Evolutionary conservation across 1,139 yeast species (phyloP).

Genomic region (Yamadazyma sp.): DNA sequence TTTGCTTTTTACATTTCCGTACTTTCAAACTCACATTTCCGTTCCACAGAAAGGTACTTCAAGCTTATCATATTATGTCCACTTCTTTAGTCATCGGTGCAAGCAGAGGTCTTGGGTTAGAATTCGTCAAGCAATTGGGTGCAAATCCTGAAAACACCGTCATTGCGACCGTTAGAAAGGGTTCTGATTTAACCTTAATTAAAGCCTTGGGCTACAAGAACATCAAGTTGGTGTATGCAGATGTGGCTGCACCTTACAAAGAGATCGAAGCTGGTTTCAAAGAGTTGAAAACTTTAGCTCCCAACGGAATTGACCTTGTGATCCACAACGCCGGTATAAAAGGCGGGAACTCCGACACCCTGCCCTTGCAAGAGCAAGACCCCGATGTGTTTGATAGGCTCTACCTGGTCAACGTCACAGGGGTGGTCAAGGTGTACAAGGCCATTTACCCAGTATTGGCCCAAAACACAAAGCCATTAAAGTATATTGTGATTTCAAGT

Average conservation of each 20-base stretch:
- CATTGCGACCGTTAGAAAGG: conserved; percentile 8
- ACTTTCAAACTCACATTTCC: too few relatives aligned
- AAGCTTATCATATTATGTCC: too few relatives aligned
- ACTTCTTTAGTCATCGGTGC: conserved; percentile 9
- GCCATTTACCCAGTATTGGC: conserved; percentile 21
- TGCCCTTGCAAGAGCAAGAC: not conserved
- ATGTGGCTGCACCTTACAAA: not conserved
- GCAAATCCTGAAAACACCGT: conserved; percentile 4
- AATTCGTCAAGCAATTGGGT: conserved; percentile 6
- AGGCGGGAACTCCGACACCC: not conserved
- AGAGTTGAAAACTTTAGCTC: conserved; percentile 1
- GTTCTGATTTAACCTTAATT: not conserved
- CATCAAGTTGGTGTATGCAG: conserved; percentile 4
- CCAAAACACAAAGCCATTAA: conserved; percentile 19
- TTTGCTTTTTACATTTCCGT: too few relatives aligned
- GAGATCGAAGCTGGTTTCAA: conserved; percentile 5
- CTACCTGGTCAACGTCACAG: conserved; percentile 8
- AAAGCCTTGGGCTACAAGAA: conserved; percentile 3
- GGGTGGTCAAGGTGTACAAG: conserved; percentile 15
- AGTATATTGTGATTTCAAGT: conserved; percentile 25
- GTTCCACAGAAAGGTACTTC: too few relatives aligned
- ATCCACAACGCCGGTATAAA: conserved; percentile 8
- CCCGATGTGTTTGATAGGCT: conserved; percentile 4
- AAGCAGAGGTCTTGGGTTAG: conserved; percentile 10
- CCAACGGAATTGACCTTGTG: conserved; percentile 6